Percentiles rank a stretch among this genome's conserved stretches.
phyloP scores from a whole-genome alignment of 208 protist genomes.

The Endotrypanum monterogeii region DNA sequence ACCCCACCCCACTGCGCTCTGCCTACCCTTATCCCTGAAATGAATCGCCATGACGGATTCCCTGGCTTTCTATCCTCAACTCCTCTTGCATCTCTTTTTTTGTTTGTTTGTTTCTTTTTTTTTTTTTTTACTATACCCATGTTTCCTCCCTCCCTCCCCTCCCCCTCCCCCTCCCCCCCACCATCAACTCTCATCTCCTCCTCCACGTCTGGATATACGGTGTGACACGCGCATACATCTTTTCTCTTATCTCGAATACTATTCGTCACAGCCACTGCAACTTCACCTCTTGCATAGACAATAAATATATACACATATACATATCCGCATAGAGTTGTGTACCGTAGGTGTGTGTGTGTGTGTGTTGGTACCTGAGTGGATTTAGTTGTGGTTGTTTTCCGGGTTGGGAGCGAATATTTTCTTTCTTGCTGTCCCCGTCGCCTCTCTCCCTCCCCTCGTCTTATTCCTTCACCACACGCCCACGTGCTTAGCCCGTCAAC shows the following conservation, averaged over 20 bases:
- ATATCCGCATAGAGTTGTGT: background rate
- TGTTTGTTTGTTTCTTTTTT: background rate
- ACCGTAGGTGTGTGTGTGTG: background rate
- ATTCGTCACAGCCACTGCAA: background rate
- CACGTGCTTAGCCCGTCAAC: too few species aligned
- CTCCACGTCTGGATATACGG: too few species aligned
- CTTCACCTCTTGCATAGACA: background rate
- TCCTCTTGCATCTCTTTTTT: background rate
- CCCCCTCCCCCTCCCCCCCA: background rate
- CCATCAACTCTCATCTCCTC: too few species aligned
- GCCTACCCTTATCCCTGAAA: background rate
- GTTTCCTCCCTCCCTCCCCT: background rate
- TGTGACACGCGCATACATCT: background rate
- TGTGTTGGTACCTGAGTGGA: background rate
- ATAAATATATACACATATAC: background rate
- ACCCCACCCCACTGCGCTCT: too few species aligned
- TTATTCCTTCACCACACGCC: background rate
- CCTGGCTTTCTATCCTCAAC: too few species aligned
- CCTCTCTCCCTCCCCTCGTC: background rate
- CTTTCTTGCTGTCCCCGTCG: background rate
- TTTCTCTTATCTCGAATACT: background rate
- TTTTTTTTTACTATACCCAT: background rate
- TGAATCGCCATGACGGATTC: too few species aligned
- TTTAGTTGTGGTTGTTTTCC: too few species aligned
- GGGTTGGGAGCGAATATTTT: background rate